Base-by-base conservation (phyloP, 2,329 filamentous ascomycete species). In the Herpotrichia juniperi region DNA sequence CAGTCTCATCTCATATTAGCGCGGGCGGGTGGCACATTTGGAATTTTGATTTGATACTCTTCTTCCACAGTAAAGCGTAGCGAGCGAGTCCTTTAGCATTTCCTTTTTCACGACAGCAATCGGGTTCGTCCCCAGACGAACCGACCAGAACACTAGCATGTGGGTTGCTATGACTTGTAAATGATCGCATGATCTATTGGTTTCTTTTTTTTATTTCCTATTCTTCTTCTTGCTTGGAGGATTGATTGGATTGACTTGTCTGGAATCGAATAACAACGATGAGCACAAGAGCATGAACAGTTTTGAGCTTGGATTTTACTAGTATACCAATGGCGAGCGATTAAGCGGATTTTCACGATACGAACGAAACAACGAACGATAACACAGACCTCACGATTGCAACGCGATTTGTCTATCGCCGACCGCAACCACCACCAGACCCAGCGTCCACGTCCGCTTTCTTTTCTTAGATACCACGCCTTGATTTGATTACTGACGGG, bases 11-110 rank as follows among this genome's bases (percentile, higher is more conserved):
- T 46, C 44, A 46, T 28, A 16, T 51, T 58, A 58, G 60, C 76
- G 68, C 75, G 67, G 71, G 69, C 64, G 65, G 69, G 65, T 61
- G 59, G 57, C 56, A 63, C 61, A 59, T 66, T 62, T 68, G 66
- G 67, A 58, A 62, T 63, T 61, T 59, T 61, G 60, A 64, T 52
- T 54, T 46, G 14, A 30, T 52, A 28, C 21, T 21, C 46, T 60
- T 50, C 46, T 57, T 59, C 60, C 54, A 50, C 52, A 54, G 34
- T 21, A 37, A 35, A 60, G 55, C 54, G 50, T 55, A 58, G 57
- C 51, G 52, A 60, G 57, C 54, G 50, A 51, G 48, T 54, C 26
- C 35, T 54, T 37, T 51, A 39, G 14, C 21, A 39, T 46, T 53
- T 45, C 26, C 45, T 28, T 53, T 50, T 17, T 50, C 42, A 56